These are phyloP conservation scores for Venturia carpophila DNA, from an alignment of 2,329 filamentous ascomycete genomes.

Conservation along the genomic window DNA sequence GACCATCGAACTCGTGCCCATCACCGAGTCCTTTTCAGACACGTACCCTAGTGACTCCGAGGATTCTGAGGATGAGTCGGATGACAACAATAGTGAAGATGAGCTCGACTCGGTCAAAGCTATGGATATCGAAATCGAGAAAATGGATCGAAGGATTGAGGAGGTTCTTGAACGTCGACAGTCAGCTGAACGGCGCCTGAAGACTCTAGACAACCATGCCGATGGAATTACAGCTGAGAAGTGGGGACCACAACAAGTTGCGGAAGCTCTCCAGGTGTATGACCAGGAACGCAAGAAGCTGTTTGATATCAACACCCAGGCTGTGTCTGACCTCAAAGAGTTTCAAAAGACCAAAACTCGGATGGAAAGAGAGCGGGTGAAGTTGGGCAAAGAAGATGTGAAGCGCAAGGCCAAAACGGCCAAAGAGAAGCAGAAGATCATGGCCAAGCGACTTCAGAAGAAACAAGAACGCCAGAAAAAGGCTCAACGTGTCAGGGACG, in stretches of 20 bases:
- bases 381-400: conserved; percentile 24
- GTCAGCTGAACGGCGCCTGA: conserved; percentile 23
- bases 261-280: conserved; percentile 32
- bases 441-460: conserved; percentile 21
- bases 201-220: conserved; percentile 32
- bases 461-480: conserved; percentile 18
- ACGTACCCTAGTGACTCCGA: conserved; percentile 43
- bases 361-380: conserved; percentile 24
- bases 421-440: conserved; percentile 26
- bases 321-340: conserved; percentile 24
- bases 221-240: conserved; percentile 25
- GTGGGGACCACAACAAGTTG: conserved; percentile 27
- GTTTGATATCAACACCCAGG: conserved; percentile 23
- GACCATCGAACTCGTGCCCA: conserved; percentile 50
- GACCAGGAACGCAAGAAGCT: conserved; percentile 26
- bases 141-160: conserved; percentile 20
- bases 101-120: conserved; percentile 40
- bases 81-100: conserved; percentile 36
- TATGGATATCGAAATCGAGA: conserved; percentile 13
- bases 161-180: conserved; percentile 25
- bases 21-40: conserved; percentile 48
- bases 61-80: conserved; percentile 28
- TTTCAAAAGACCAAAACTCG: conserved; percentile 26
- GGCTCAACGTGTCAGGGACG: conserved; percentile 24
- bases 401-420: conserved; percentile 26